Evolutionary conservation across 176 grass and related monocot species (phyloP).

Genomic region (Aegilops umbellulata): DNA sequence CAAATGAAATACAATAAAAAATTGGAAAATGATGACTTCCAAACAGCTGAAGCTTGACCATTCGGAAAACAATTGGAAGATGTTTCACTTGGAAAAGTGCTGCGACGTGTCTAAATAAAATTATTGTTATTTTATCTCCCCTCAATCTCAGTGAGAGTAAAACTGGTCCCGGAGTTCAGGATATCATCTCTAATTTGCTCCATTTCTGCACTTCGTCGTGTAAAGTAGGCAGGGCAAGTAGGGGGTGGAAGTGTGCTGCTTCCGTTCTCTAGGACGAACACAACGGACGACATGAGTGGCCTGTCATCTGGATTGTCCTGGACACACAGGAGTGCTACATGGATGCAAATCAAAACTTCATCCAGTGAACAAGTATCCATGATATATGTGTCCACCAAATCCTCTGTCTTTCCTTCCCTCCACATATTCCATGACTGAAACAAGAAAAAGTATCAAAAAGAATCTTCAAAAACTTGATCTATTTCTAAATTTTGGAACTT

Average conservation of each 20-base stretch:
- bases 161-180: not conserved
- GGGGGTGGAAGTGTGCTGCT: slow-evolving; percentile 4
- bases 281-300: slow-evolving; percentile 8
- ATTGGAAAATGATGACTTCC: not conserved
- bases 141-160: not conserved
- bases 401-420: not conserved
- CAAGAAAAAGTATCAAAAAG: not conserved
- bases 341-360: not conserved
- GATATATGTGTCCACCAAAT: not conserved
- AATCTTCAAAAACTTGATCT: not conserved
- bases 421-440: slow-evolving; percentile 16
- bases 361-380: not conserved
- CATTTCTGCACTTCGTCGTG: not conserved
- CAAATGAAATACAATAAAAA: not conserved
- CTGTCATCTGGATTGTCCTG: not conserved
- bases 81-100: too few relatives aligned
- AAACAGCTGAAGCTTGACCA: too few relatives aligned
- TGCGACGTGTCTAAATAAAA: not conserved
- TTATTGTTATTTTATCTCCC: not conserved
- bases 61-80: too few relatives aligned
- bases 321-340: not conserved
- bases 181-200: not conserved
- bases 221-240: slow-evolving; percentile 17
- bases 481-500: not conserved
- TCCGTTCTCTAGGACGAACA: slow-evolving; percentile 41